Percentiles rank a stretch among this genome's conserved stretches.
These are phyloP conservation scores for Aspergillus costaricaensis DNA, from an alignment of 2,329 filamentous ascomycete genomes.

Conservation along the genomic window DNA sequence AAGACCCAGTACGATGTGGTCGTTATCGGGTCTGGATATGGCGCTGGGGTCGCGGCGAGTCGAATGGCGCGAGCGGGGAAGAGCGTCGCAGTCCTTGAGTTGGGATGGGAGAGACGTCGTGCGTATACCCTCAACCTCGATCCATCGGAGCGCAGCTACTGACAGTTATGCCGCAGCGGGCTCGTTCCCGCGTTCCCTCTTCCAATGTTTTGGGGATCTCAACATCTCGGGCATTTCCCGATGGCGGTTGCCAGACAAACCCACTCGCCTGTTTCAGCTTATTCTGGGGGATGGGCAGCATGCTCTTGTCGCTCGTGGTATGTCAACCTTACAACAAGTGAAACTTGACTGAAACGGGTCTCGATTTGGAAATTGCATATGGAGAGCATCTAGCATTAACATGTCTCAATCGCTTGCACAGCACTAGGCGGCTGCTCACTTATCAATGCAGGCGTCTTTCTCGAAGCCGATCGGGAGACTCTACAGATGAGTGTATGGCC, in stretches of 20 bases:
- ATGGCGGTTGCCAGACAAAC: slow-evolving; percentile 44
- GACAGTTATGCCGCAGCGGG: slow-evolving; percentile 8
- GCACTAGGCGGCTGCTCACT: slow-evolving; percentile 65
- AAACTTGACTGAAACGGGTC: too few species aligned
- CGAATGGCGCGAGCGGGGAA: slow-evolving; percentile 63
- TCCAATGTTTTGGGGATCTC: slow-evolving; percentile 13
- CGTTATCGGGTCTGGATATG: slow-evolving; percentile 70
- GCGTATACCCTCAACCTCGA: slow-evolving; percentile 3
- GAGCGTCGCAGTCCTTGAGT: slow-evolving; percentile 65
- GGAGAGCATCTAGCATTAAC: background rate
- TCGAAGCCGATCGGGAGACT: slow-evolving; percentile 59
- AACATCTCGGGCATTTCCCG: slow-evolving; percentile 16
- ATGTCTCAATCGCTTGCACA: slow-evolving; percentile 19
- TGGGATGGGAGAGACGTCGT: slow-evolving; percentile 65
- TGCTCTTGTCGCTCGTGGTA: slow-evolving; percentile 61
- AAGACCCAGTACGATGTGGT: slow-evolving; percentile 59
- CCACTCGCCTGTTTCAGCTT: slow-evolving; percentile 65
- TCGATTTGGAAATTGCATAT: background rate
- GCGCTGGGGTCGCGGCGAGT: slow-evolving; percentile 65
- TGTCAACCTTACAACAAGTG: slow-evolving; percentile 15
- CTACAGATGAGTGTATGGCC: slow-evolving; percentile 62
- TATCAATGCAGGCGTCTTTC: slow-evolving; percentile 68
- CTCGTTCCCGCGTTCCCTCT: slow-evolving; percentile 16
- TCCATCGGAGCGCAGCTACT: background rate
- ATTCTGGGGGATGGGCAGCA: slow-evolving; percentile 66